Evolutionary conservation across 1,284 basidiomycete genomes (phyloP).

Genomic region (Inonotus hispidus): DNA sequence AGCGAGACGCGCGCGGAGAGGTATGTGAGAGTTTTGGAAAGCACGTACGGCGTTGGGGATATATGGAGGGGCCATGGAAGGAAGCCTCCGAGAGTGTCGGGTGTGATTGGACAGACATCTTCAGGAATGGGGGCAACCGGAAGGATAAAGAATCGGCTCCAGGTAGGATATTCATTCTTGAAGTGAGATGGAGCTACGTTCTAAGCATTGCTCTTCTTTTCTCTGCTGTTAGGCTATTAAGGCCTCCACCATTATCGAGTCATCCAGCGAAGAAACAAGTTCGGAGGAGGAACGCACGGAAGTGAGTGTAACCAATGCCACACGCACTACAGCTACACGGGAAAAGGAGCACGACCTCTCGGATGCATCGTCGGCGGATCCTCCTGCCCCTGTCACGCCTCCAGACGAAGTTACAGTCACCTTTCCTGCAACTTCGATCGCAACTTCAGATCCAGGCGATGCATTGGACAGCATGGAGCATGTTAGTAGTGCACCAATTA

Average conservation of each 20-base stretch:
- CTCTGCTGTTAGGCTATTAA: neutral
- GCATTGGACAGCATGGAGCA: neutral
- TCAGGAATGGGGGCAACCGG: too few species aligned
- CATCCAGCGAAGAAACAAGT: neutral
- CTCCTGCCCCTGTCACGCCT: neutral
- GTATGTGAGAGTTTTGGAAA: conserved; percentile 7
- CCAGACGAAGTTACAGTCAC: neutral
- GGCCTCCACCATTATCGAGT: neutral
- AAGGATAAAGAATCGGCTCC: neutral
- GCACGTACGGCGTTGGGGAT: conserved; percentile 12
- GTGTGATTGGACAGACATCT: neutral
- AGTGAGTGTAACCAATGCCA: neutral
- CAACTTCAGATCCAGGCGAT: neutral
- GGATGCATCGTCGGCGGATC: neutral
- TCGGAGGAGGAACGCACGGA: neutral
- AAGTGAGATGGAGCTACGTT: neutral
- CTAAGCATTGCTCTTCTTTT: neutral
- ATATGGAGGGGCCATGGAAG: conserved; percentile 6
- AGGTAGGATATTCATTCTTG: neutral
- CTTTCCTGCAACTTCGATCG: neutral
- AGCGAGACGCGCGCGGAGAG: conserved; percentile 6
- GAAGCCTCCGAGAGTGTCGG: conserved; percentile 3
- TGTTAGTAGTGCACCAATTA: neutral
- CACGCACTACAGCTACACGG: neutral
- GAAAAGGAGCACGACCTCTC: neutral